Evolutionary conservation across 1,284 basidiomycete species (phyloP).

Genomic region (Cryptococcus sp.): DNA sequence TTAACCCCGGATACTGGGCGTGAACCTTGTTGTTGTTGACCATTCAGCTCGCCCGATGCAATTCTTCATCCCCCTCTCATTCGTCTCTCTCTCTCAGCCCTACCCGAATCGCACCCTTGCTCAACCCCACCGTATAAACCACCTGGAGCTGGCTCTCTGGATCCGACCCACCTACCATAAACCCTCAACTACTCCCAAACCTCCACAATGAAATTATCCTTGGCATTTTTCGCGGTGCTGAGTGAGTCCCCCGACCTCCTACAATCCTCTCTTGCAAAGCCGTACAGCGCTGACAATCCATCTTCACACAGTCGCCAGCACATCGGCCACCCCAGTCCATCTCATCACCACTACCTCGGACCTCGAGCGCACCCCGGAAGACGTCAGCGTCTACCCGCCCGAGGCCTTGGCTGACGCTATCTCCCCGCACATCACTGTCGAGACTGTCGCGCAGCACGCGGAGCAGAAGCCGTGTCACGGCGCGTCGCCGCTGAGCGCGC

Average conservation of each 20-base stretch:
- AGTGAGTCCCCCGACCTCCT: slow-evolving; percentile 15
- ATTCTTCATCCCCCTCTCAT: no score
- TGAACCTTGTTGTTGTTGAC: no score
- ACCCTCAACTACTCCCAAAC: no score
- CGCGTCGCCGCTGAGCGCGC: neutral
- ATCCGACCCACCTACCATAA: no score
- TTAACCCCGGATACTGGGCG: no score
- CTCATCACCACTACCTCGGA: slow-evolving; percentile 8
- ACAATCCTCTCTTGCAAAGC: neutral
- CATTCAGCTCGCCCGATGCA: no score
- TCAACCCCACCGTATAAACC: no score
- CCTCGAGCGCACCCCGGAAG: neutral
- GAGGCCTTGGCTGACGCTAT: neutral
- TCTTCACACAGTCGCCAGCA: slow-evolving; percentile 13
- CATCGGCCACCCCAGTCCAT: slow-evolving; percentile 12
- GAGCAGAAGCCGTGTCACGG: neutral
- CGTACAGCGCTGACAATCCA: neutral
- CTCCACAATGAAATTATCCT: slow-evolving; percentile 23
- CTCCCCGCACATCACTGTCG: neutral
- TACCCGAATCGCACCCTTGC: no score
- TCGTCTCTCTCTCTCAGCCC: no score
- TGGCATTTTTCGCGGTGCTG: slow-evolving; percentile 19
- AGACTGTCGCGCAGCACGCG: neutral
- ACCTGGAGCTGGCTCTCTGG: no score
- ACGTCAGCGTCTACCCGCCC: neutral